Conservation (phyloP, 139 green algal genomes). For the Pleodorina starrii region DNA sequence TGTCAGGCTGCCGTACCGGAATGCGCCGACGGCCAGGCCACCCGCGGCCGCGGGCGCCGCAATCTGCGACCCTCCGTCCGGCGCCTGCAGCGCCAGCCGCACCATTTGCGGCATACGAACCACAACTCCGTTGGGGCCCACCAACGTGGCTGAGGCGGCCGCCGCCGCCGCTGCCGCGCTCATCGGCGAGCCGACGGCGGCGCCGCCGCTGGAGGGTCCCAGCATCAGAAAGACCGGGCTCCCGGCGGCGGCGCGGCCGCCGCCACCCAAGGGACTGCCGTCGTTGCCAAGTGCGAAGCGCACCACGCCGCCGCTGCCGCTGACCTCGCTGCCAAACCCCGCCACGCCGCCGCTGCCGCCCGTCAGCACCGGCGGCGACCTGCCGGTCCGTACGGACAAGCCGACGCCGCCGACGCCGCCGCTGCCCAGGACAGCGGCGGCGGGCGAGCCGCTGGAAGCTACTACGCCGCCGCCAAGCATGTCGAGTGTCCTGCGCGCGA, state of each 20-base stretch:
- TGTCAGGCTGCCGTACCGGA: background rate
- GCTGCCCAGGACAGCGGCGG: background rate
- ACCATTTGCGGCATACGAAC: background rate
- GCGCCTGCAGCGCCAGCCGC: background rate
- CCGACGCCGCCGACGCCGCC: background rate
- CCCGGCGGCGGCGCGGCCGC: background rate
- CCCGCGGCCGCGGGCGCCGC: background rate
- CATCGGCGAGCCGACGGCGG: background rate
- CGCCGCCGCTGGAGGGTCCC: background rate
- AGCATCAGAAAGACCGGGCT: background rate
- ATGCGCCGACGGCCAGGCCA: background rate
- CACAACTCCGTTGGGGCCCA: background rate
- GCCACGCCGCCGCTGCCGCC: background rate
- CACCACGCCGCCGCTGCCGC: background rate
- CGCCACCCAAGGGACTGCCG: background rate
- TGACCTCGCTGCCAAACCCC: constrained; percentile 5
- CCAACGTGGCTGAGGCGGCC: background rate
- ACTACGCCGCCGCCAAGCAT: background rate
- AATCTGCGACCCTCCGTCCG: background rate
- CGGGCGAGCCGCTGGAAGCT: no score
- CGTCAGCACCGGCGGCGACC: background rate
- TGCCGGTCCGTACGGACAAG: background rate
- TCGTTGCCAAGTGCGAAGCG: background rate
- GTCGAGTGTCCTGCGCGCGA: background rate
- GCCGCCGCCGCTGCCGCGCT: background rate